Base-by-base conservation (phyloP, 2,329 filamentous ascomycete species). In the Tympanopsis confertula region DNA sequence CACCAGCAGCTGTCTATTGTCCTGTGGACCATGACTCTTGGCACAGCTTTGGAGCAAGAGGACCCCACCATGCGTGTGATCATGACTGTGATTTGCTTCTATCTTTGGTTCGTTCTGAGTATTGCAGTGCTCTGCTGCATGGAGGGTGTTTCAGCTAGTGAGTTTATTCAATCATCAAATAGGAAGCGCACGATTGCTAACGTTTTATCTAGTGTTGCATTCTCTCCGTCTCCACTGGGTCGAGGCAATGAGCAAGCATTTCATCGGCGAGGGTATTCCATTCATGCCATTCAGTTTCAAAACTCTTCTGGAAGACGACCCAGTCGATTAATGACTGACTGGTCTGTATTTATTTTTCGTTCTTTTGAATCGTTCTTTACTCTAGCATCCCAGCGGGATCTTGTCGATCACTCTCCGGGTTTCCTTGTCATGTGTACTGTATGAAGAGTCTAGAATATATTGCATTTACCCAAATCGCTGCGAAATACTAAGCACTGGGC, bases 1-100 rank as follows among this genome's bases (percentile, higher is more conserved):
- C 91, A 98, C 69, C 91, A 98, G 60, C 91, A 96, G 71, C 79
- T 98, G 42, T 94, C 86, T 36, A 82, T 88, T 46, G 91, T 98
- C 45, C 74, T 98, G 35, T 98, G 91, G 91, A 74, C 74, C 51
- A 98, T 98, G 91, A 98, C 91, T 2, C 69, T 98, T 37, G 82
- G 72, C 20, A 80, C 78, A 37, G 82, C 85, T 3, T 82, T 98
- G 41, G 63, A 63, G 18, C 74, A 69, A 48, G 69, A 67, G 1
- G 83, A 84, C 35, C 30, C 30, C 15, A 66, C 73, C 35, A 42
- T 74, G 1, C 88, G 88, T 39, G 78, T 89, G 36, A 69, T 94
- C 49, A 79, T 84, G 65, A 78, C 89, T 48, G 83, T 96, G 35
- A 59, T 83, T 37, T 76, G 81, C 35, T 96, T 96, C 65, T 82